Evolutionary conservation across 2,329 filamentous ascomycete species (phyloP), one percentile per base, ranked within the genome.

Genomic region (Aureobasidium zeae): DNA sequence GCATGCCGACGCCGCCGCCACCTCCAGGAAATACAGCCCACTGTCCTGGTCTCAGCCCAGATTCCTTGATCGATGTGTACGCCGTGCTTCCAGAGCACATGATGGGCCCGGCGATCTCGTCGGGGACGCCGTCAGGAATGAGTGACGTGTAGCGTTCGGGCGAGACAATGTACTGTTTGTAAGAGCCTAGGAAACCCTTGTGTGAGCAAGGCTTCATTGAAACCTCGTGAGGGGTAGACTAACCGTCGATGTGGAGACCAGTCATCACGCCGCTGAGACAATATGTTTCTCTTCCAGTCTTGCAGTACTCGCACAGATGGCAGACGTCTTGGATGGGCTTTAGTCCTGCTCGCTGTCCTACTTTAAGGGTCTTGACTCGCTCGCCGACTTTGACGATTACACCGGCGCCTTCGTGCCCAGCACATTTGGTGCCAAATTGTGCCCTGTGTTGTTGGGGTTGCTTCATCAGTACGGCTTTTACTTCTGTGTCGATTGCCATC

Each of bases 71-170:
- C 2, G 73, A 71, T 2, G 71, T 67, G 55, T 78, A 75, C 48
- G 77, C 73, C 1, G 76, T 79, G 5, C 67, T 70, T 0, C 71
- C 73, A 31, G 63, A 68, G 59, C 76, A 79, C 72, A 79, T 77
- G 46, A 79, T 69, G 0, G 75, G 76, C 0, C 69, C 76, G 2
- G 74, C 75, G n/a, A 74, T 52, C 48, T 71, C 68, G 48, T 76
- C 73, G 0, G 61, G 57, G 0, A 78, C 67, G 0, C 68, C 72
- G 24, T 77, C 70, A 0, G 74, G 75, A 45, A 78, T 76, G 15
- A 67, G 63, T 0, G 66, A 67, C 0, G 72, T 72, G 51, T 76
- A 76, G 28, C 64, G 64, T 11, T 72, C 74, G 1, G 76, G 74
- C 1, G 67, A 70, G 10, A 68, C 63, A 28, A 78, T 60, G 54